These are phyloP conservation scores for Yamadazyma kanchanaburiensis DNA, from an alignment of 1,139 yeast species.

Conservation along the genomic window DNA sequence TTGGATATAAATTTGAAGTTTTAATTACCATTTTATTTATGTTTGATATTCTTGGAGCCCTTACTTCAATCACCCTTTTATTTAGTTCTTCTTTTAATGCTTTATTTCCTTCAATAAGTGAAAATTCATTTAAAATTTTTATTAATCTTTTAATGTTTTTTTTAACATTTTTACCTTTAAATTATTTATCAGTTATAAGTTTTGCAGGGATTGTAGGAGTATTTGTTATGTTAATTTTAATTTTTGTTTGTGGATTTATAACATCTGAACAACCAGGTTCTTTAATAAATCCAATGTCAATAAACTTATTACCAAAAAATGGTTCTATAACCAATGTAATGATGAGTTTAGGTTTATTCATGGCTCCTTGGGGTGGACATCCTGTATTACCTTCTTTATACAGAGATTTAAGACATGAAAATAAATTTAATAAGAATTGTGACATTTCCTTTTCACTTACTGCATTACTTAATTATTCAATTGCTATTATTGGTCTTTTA, in stretches of 20 bases:
- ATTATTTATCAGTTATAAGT: constrained; percentile 67
- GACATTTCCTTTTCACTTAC: constrained; percentile 33
- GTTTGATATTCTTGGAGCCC: constrained; percentile 74
- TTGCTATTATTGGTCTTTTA: constrained; percentile 36
- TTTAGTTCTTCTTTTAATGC: constrained; percentile 83
- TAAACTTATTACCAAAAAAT: constrained; percentile 51
- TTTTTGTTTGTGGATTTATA: constrained; percentile 61
- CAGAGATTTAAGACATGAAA: constrained; percentile 79
- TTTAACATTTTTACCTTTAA: constrained; percentile 71
- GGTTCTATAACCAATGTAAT: constrained; percentile 35
- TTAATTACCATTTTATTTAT: constrained; percentile 71
- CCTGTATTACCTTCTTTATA: constrained; percentile 80
- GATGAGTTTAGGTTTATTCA: constrained; percentile 67
- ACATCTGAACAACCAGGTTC: constrained; percentile 65
- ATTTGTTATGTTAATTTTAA: constrained; percentile 53
- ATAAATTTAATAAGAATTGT: constrained; percentile 26
- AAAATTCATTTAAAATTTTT: constrained; percentile 45
- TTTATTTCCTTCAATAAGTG: constrained; percentile 46
- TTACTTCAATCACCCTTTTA: constrained; percentile 69
- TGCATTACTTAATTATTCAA: constrained; percentile 27
- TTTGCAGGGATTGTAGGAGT: constrained; percentile 75
- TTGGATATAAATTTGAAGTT: constrained; percentile 46
- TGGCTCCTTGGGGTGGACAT: constrained; percentile 93
- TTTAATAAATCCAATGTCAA: constrained; percentile 48
- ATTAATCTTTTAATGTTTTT: constrained; percentile 50